Conservation (phyloP, 106 monocot genomes). For the Cymbidium sinense region DNA sequence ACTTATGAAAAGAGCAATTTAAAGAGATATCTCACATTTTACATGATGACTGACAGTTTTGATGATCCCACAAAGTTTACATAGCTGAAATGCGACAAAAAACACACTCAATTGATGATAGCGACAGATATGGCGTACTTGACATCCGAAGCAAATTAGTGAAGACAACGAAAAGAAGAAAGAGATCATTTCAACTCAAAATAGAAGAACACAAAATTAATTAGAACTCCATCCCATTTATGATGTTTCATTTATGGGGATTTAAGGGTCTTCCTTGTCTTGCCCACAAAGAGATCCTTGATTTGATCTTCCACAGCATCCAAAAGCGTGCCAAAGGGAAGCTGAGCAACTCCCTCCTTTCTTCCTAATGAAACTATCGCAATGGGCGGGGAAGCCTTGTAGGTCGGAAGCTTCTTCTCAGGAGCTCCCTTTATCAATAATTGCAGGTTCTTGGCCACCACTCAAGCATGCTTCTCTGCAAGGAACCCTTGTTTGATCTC, state of each 20-base stretch:
- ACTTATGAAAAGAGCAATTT: no score
- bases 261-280: constrained; percentile 28
- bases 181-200: not conserved
- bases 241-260: not conserved
- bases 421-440: constrained; percentile 33
- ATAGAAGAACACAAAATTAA: not conserved
- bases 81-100: not conserved
- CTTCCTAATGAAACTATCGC: constrained; percentile 38
- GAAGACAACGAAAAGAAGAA: not conserved
- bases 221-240: not conserved
- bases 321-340: constrained; percentile 33
- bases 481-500: constrained; percentile 51
- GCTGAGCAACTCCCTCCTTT: constrained; percentile 42
- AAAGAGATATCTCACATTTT: no score
- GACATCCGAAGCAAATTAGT: not conserved
- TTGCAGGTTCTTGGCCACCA: constrained; percentile 48
- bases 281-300: constrained; percentile 42
- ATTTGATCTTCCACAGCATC: constrained; percentile 37
- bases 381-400: constrained; percentile 16
- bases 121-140: not conserved
- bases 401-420: constrained; percentile 22
- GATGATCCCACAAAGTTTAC: not conserved
- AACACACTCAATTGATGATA: not conserved
- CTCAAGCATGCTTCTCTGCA: constrained; percentile 45
- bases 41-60: no score